Percentiles rank a stretch among this genome's conserved stretches.
Evolutionary conservation across 768 basidiomycete species (phyloP).

Genomic region (Trametes gibbosa): DNA sequence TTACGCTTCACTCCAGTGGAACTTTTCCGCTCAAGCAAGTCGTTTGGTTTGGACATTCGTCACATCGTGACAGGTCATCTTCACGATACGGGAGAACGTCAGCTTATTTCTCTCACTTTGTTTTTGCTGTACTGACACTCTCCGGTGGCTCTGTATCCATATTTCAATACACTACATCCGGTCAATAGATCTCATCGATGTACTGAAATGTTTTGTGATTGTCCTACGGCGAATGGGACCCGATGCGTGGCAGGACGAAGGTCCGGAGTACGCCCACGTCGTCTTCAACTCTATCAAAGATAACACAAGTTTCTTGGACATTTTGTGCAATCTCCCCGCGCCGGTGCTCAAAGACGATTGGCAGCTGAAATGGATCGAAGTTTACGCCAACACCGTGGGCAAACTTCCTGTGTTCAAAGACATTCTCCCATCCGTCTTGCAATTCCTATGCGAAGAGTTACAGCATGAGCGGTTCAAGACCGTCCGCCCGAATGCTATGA

Average conservation of each 20-base stretch:
- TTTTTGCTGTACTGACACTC: neutral
- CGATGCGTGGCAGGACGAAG: conserved; percentile 68
- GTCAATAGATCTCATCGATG: conserved; percentile 52
- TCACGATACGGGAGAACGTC: conserved; percentile 58
- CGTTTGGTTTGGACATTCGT: conserved; percentile 42
- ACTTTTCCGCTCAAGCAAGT: conserved; percentile 32
- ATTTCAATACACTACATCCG: neutral
- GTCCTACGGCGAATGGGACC: conserved; percentile 56
- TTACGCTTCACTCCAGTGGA: conserved; percentile 56
- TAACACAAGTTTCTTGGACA: conserved; percentile 54
- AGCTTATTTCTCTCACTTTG: conserved; percentile 28
- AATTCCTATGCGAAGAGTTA: conserved; percentile 76
- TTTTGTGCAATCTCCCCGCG: conserved; percentile 36
- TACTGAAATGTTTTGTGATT: conserved; percentile 57
- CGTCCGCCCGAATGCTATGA: conserved; percentile 58
- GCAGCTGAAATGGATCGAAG: conserved; percentile 25
- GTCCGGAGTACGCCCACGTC: conserved; percentile 69
- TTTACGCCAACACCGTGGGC: conserved; percentile 23
- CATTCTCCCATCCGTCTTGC: conserved; percentile 67
- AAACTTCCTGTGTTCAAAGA: conserved; percentile 33
- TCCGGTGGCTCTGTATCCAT: neutral
- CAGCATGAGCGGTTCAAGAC: conserved; percentile 73
- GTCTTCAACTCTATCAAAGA: conserved; percentile 83
- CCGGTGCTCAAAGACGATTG: conserved; percentile 31
- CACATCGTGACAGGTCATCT: conserved; percentile 60